Percentiles rank a stretch among this genome's conserved stretches.
Conservation (phyloP, 805 yeast genomes). For the Starmerella floricola region DNA sequence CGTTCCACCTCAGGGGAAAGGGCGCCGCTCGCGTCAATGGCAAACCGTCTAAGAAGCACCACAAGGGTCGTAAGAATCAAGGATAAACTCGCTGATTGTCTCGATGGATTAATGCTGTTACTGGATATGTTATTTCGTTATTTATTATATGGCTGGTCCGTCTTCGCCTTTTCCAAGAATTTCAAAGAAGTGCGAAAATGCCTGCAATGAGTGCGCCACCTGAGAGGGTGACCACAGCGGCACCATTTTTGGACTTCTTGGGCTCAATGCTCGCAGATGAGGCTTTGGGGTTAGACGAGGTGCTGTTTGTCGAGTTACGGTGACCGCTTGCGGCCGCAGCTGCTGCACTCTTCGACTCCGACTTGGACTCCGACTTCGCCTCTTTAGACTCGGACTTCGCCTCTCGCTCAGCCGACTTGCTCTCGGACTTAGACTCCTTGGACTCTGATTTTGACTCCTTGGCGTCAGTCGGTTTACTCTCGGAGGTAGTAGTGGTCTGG, state of each 20-base stretch:
- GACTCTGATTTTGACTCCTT: not conserved
- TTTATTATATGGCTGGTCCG: no score
- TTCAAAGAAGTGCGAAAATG: slow-evolving; percentile 16
- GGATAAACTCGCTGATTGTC: not conserved
- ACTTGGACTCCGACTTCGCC: slow-evolving; percentile 12
- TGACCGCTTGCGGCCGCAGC: slow-evolving; percentile 13
- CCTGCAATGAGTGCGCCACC: slow-evolving; percentile 18
- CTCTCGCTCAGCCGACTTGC: slow-evolving; percentile 2
- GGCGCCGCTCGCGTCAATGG: slow-evolving; percentile 15
- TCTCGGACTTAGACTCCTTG: slow-evolving; percentile 1
- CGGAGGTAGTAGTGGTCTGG: not conserved
- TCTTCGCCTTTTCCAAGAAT: not conserved
- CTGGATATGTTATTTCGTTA: no score
- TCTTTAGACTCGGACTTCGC: slow-evolving; percentile 10
- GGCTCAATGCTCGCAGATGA: slow-evolving; percentile 4
- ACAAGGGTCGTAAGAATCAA: slow-evolving; percentile 45
- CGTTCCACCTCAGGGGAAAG: slow-evolving; percentile 48
- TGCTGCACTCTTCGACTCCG: slow-evolving; percentile 13
- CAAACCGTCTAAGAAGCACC: slow-evolving; percentile 43
- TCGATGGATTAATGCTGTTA: not conserved
- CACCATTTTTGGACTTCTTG: slow-evolving; percentile 8
- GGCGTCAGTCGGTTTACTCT: not conserved
- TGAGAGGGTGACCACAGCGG: slow-evolving; percentile 5
- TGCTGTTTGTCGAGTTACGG: slow-evolving; percentile 3
- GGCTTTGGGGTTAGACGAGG: slow-evolving; percentile 5